Evolutionary conservation across 768 basidiomycete genomes (phyloP).

Genomic region (Galerina marginata): DNA sequence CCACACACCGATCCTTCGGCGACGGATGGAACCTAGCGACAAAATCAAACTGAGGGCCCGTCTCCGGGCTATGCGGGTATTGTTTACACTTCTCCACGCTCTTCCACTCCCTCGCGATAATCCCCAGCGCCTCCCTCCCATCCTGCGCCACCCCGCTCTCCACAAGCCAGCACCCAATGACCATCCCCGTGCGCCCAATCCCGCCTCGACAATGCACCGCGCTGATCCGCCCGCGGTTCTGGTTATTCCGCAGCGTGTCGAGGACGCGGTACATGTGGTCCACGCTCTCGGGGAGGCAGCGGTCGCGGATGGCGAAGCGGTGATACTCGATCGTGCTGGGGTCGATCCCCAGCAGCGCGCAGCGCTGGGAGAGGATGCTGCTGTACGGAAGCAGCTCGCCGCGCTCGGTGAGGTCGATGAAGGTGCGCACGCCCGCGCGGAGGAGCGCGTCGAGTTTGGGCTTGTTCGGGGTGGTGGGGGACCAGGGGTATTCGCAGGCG

Average conservation of each 20-base stretch:
- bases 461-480: conserved; percentile 56
- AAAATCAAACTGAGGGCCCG: conserved; percentile 78
- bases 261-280: conserved; percentile 66
- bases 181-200: conserved; percentile 72
- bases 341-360: conserved; percentile 60
- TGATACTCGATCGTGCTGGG: conserved; percentile 68
- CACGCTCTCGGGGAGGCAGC: conserved; percentile 64
- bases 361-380: conserved; percentile 56
- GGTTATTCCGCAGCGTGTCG: conserved; percentile 63
- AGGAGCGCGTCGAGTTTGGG: conserved; percentile 81
- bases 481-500: conserved; percentile 85
- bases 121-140: conserved; percentile 66
- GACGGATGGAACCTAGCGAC: conserved; percentile 59
- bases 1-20: conserved; percentile 7
- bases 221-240: conserved; percentile 58
- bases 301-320: conserved; percentile 79
- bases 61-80: conserved; percentile 80
- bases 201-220: conserved; percentile 85
- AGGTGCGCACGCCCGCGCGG: conserved; percentile 74
- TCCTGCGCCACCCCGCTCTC: conserved; percentile 65
- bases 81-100: conserved; percentile 78
- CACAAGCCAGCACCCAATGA: conserved; percentile 77
- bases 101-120: conserved; percentile 74
- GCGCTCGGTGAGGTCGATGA: conserved; percentile 85
- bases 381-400: conserved; percentile 75